Base-by-base conservation (phyloP, 2,329 filamentous ascomycete species). In the Atkinsonella hypoxylon region DNA sequence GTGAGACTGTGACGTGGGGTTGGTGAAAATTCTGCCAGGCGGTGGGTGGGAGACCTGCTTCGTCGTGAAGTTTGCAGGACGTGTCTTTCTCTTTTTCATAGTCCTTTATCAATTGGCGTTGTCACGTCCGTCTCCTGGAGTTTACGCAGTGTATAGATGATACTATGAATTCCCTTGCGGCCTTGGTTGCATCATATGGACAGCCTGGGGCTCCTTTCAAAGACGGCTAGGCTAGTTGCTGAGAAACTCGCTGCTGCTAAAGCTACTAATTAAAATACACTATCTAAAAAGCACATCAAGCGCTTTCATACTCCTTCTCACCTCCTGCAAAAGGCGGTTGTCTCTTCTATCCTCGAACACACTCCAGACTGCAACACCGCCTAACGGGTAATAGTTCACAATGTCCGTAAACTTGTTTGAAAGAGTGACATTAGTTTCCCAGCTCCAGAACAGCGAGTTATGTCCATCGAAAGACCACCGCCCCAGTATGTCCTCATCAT, bases 351-450 rank as follows among this genome's bases (percentile, higher is more conserved):
- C 76, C 56, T 76, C 70, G 0, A 67, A 75, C 52, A 81, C 57
- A 36, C 70, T 73, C 76, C 76, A 80, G 0, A 72, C 74, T 64
- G 79, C 72, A 9, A 75, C 68, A 4, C 77, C 75, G 3, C 74
- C 75, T 1, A 79, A 58, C 0, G 62, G 61, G 51, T 68, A 65
- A 17, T 62, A 60, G 20, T 59, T 56, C 11, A 77, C 63, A 42
- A 76, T 71, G 1, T 69, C 58, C 1, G 64, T 54, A 45, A 78
- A 73, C 63, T 79, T 80, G 43, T 62, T 53, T 1, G 58, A 36
- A 26, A 80, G 73, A 1, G 74, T 62, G n/a, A 68, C 65, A 0
- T 71, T 63, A 0, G 71, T 77, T 49, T 80, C 77, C 73, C 73
- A 79, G 1, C 73, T 73, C 77, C 76, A 80, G 64, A 75, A 79